A percentile compares a stretch with the other conserved stretches of the same genome.
Conservation (phyloP, 192 early-diverging fungal species). For the Backusella parvicylindrica region DNA sequence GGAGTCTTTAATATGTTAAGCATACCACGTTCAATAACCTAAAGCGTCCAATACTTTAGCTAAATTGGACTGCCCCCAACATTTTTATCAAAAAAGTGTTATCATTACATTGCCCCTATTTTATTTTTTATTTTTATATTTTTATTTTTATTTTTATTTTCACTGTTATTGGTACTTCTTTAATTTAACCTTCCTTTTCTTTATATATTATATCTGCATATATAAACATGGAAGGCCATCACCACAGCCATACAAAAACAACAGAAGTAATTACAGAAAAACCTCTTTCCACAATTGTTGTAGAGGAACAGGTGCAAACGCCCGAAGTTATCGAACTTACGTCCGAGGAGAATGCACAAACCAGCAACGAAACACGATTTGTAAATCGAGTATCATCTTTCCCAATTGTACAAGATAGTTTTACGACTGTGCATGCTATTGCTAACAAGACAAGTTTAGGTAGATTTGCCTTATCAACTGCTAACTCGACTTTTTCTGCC, state of each 20-base stretch:
- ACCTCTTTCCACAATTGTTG: background rate
- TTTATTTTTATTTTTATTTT: background rate
- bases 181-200: background rate
- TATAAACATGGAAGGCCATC: background rate
- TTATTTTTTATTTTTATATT: background rate
- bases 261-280: background rate
- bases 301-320: background rate
- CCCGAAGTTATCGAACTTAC: background rate
- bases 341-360: background rate
- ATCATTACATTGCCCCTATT: background rate
- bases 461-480: slow-evolving; percentile 21
- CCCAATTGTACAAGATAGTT: slow-evolving; percentile 28
- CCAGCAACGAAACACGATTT: slow-evolving; percentile 6
- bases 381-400: slow-evolving; percentile 27
- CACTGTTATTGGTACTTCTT: background rate
- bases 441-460: slow-evolving; percentile 28
- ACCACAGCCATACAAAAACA: background rate
- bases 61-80: slow-evolving; percentile 1
- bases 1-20: slow-evolving; percentile 2
- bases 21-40: slow-evolving; percentile 1
- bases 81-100: background rate
- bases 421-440: slow-evolving; percentile 18
- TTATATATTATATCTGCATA: background rate
- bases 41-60: slow-evolving; percentile 5
- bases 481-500: slow-evolving; percentile 6